phyloP scores from a whole-genome alignment of 2,329 filamentous ascomycete genomes.

The Plectosphaerella plurivora region DNA sequence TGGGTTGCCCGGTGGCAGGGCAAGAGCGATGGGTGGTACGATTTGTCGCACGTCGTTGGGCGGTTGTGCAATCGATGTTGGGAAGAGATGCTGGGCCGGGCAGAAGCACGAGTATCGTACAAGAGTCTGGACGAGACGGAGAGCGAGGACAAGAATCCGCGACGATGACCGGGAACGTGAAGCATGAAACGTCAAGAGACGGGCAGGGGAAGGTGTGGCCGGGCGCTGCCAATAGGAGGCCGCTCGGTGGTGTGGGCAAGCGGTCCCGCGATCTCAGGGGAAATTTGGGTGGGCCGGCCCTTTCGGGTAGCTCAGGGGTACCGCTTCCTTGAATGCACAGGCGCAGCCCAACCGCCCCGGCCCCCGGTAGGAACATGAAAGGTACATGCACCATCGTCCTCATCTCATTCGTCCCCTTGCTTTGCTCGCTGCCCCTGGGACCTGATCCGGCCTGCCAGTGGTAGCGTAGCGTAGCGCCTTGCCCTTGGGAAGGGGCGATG shows the following conservation, averaged over 20 bases:
- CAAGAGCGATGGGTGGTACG: too few relatives aligned
- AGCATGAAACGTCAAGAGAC: slow-evolving; percentile 23
- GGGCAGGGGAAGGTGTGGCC: slow-evolving; percentile 1
- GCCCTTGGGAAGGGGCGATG: background rate
- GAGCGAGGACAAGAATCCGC: slow-evolving; percentile 16
- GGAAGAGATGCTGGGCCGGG: background rate
- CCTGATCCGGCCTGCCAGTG: too few relatives aligned
- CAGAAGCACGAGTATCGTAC: background rate
- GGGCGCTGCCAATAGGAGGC: slow-evolving; percentile 13
- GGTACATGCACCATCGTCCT: background rate
- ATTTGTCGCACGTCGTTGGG: too few relatives aligned
- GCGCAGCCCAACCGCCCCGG: background rate
- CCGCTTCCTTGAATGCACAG: background rate
- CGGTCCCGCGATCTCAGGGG: slow-evolving; percentile 3
- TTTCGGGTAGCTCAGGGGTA: background rate
- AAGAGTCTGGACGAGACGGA: background rate
- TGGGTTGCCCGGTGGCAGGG: too few relatives aligned
- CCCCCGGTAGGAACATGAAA: background rate
- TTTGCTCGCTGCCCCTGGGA: background rate
- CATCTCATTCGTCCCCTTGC: slow-evolving; percentile 1
- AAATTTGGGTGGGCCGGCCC: background rate
- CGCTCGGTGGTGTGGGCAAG: background rate
- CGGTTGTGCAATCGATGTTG: background rate
- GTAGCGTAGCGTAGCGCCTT: background rate
- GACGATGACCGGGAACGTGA: slow-evolving; percentile 16